Evolutionary conservation across 495 filamentous ascomycete species (phyloP), one percentile per base, ranked within the genome.

Genomic region (Letharia lupina): DNA sequence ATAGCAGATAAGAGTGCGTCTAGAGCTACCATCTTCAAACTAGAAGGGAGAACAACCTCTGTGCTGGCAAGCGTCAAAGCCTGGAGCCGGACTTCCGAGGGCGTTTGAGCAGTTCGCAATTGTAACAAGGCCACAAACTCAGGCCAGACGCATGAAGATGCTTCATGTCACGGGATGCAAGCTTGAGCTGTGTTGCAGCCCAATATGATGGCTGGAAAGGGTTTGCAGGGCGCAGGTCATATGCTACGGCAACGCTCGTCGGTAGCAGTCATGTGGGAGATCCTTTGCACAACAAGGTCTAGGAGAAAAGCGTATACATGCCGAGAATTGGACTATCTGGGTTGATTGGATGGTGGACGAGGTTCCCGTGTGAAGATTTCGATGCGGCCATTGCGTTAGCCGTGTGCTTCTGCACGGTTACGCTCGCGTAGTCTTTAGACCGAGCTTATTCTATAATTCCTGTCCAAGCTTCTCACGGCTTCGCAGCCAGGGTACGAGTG

Each of bases 41-140:
- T 61, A 66, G 59, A 66, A 62, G 23, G 47, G 41, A 42, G 20
- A 45, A 65, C 5, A 40, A 33, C 23, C 35, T 66, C 44, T 66
- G 60, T 58, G 64, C 64, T 66, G 64, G 64, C 64, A 66, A 66
- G 64, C 64, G 64, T 66, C 41, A 42, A 66, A 54, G 37, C 28
- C 39, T 28, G 28, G 12, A 56, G 64, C 48, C 45, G 64, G 48
- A 56, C 23, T 41, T 42, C 28, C 54, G 54, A 20, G 33, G 33
- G 31, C 33, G 37, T 62, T 66, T 44, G 42, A 54, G 64, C 13
- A 56, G 37, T 42, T 61, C 45, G 45, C 39, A 52, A 44, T 18
- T 33, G 59, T 66, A 61, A 40, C 18, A 44, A 52, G 37, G 52
- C 20, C 44, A 50, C 39, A 23, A 50, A 33, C 9, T 40, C 23